Evolutionary conservation across 2,329 filamentous ascomycete genomes (phyloP).

Genomic region (Diaporthe australafricana): DNA sequence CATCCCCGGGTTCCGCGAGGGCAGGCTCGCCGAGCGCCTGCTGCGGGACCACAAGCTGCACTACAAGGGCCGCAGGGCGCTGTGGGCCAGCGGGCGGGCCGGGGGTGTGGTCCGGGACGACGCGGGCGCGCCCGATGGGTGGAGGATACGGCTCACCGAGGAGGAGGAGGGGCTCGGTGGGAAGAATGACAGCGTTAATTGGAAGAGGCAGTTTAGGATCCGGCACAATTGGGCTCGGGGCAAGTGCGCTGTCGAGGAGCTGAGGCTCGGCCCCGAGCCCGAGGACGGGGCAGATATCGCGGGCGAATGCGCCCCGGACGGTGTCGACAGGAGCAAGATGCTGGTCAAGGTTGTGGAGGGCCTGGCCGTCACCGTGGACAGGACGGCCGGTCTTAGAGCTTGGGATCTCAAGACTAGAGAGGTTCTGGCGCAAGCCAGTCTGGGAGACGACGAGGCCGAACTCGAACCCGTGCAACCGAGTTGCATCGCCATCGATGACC

Average conservation of each 20-base stretch:
- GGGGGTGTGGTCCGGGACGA: conserved; percentile 51
- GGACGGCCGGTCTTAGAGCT: conserved; percentile 75
- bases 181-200: conserved; percentile 65
- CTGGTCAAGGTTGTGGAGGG: conserved; percentile 84
- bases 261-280: conserved; percentile 56
- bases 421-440: conserved; percentile 64
- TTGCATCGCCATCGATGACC: conserved; percentile 74
- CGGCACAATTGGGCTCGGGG: conserved; percentile 92
- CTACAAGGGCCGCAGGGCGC: conserved; percentile 55
- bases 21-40: conserved; percentile 42
- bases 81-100: conserved; percentile 59
- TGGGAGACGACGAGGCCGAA: conserved; percentile 44
- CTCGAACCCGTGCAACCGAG: conserved; percentile 59
- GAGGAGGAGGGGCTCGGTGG: conserved; percentile 60
- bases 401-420: conserved; percentile 78
- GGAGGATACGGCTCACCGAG: conserved; percentile 42
- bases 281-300: neutral
- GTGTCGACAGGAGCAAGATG: conserved; percentile 61
- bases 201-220: conserved; percentile 90
- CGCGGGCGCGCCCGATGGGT: neutral
- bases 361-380: conserved; percentile 81
- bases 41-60: conserved; percentile 52
- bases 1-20: conserved; percentile 72
- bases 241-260: conserved; percentile 82
- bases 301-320: conserved; percentile 19